phyloP scores from a whole-genome alignment of 1,284 basidiomycete species.

The Takashimella koratensis region DNA sequence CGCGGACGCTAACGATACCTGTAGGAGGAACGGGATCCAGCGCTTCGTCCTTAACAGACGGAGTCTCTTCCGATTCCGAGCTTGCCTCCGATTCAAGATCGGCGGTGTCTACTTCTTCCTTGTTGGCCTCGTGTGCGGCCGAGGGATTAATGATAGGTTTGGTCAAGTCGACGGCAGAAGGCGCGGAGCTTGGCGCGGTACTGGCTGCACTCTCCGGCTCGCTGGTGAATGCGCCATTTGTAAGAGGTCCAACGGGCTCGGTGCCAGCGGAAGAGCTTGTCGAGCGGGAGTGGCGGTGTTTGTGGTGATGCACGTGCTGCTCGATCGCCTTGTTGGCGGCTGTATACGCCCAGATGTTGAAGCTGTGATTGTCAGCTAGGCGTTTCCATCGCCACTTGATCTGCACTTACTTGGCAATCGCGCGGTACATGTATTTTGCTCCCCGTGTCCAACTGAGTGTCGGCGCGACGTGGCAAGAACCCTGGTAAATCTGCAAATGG shows the following conservation, averaged over 20 bases:
- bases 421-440: conserved; percentile 47
- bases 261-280: neutral
- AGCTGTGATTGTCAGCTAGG: conserved; percentile 27
- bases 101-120: conserved; percentile 17
- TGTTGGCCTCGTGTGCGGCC: conserved; percentile 29
- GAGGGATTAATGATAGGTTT: conserved; percentile 29
- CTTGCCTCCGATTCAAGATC: conserved; percentile 36
- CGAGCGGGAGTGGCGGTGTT: neutral
- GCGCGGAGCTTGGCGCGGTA: conserved; percentile 5
- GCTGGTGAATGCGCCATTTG: neutral
- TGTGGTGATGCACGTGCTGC: conserved; percentile 13
- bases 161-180: conserved; percentile 27
- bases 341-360: conserved; percentile 48
- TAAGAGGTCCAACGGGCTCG: neutral
- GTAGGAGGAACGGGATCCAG: conserved; percentile 8
- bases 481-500: conserved; percentile 51
- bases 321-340: conserved; percentile 32
- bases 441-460: conserved; percentile 47
- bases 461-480: conserved; percentile 48
- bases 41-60: conserved; percentile 8
- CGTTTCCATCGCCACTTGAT: neutral
- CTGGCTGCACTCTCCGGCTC: conserved; percentile 2
- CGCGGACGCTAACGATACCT: conserved; percentile 36
- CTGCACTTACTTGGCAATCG: conserved; percentile 41
- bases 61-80: conserved; percentile 19